Evolutionary conservation across 2,329 filamentous ascomycete genomes (phyloP).

Genomic region (Cryphonectria naterciae): DNA sequence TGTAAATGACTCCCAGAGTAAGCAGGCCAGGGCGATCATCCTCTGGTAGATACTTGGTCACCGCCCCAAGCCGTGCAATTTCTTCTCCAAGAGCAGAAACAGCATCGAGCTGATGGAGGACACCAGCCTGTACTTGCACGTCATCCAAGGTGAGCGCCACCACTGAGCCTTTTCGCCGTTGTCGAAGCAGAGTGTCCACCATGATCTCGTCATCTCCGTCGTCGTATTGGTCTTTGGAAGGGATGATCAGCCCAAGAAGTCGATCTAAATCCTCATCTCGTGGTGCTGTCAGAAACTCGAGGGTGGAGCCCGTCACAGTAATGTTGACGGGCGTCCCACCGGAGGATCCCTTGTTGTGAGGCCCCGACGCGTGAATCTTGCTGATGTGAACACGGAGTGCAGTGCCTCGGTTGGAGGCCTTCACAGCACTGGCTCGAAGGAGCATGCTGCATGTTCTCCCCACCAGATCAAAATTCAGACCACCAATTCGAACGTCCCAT

Average conservation of each 20-base stretch:
- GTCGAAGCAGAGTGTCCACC: conserved; percentile 85
- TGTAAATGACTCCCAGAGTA: conserved; percentile 70
- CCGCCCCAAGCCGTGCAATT: conserved; percentile 78
- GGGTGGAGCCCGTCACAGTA: conserved; percentile 66
- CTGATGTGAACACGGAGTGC: conserved; percentile 75
- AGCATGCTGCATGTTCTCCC: conserved; percentile 77
- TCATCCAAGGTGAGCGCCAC: conserved; percentile 71
- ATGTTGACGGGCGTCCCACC: conserved; percentile 64
- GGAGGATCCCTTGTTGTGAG: conserved; percentile 58
- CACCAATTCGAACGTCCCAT: conserved; percentile 75
- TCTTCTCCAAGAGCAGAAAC: conserved; percentile 78
- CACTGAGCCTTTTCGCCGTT: conserved; percentile 84
- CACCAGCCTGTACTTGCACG: conserved; percentile 64
- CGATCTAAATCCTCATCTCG: conserved; percentile 80
- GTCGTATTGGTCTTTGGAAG: conserved; percentile 85
- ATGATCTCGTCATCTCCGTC: conserved; percentile 91
- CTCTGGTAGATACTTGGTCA: conserved; percentile 93
- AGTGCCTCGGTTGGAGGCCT: conserved; percentile 75
- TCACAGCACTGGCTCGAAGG: conserved; percentile 79
- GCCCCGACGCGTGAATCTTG: conserved; percentile 75
- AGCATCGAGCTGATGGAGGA: conserved; percentile 66
- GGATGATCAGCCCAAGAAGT: conserved; percentile 83
- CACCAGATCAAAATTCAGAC: conserved; percentile 74
- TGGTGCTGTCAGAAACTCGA: conserved; percentile 75
- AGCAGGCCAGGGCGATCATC: conserved; percentile 91